Base-by-base conservation (phyloP, 768 basidiomycete species). In the Clitopilus hobsonii region DNA sequence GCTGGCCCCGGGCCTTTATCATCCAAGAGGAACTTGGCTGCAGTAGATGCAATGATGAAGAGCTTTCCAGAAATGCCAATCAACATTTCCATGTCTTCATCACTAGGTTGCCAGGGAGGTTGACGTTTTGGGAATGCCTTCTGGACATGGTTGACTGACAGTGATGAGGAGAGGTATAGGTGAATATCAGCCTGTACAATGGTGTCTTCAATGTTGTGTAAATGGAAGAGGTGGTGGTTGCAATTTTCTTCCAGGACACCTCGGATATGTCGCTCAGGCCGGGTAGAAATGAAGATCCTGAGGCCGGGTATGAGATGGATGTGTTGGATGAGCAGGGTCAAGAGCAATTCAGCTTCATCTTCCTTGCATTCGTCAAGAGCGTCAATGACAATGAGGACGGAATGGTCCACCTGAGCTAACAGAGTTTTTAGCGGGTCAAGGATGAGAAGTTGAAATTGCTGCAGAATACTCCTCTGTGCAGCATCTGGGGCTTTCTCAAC, bases 301-400 rank as follows among this genome's bases (percentile, higher is more conserved):
- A 45, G n/a, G 2, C 22, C n/a, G 41, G 41, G 41, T 10, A 45
- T 4, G 22, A 18, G 18, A 18, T 20, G 41, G 41, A 45, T 23
- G 18, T 45, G 41, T 18, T 18, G 16, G 18, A 18, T 20, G 18
- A 45, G 41, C 2, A 45, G n/a, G n/a, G 2, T 45, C 5, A 45
- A 23, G 4, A 45, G 41, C 10, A 45, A 5, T 23, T 45, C 22
- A 20, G 41, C 41, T 2, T 45, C 41, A 5, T 45, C 41, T 11
- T 45, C 22, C 11, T 45, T 20, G 26, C 52, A 53, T 53, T 53
- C 52, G 28, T 53, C 52, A 26, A 53, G 38, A 1, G 52, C 52
- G 26, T 53, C 52, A 20, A 53, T 53, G 25, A 53, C 29, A 10
- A 53, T 28, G 23, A 53, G 14, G 47, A 49, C 41, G 18, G 52